phyloP scores from a whole-genome alignment of 148 eudicot genomes.

The Bassia scoparia region DNA sequence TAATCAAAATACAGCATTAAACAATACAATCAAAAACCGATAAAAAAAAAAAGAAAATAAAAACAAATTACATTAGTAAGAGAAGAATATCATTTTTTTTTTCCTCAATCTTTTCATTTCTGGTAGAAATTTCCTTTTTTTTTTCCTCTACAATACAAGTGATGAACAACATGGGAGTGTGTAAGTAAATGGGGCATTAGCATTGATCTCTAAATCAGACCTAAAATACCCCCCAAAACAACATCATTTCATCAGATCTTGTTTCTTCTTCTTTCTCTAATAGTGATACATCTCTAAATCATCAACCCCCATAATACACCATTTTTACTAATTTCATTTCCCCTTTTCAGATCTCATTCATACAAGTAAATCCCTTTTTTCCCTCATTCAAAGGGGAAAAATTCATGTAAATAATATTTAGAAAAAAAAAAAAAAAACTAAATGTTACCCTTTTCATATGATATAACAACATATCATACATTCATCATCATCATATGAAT shows the following conservation, averaged over 20 bases:
- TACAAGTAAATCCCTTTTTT: background rate
- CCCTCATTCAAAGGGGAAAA: slow-evolving; percentile 1
- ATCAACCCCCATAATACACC: slow-evolving; percentile 5
- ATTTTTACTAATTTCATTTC: background rate
- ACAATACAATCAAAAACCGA: background rate
- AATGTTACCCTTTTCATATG: background rate
- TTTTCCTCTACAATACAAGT: slow-evolving; percentile 28
- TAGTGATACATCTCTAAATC: slow-evolving; percentile 15
- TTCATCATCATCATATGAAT: background rate
- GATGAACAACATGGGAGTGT: slow-evolving; percentile 5
- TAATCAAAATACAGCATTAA: no score
- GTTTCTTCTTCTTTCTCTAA: background rate
- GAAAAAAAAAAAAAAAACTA: slow-evolving; percentile 8
- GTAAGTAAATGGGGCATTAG: background rate
- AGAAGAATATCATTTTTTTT: background rate
- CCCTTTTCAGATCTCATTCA: slow-evolving; percentile 13
- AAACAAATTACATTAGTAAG: background rate
- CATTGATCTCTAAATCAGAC: slow-evolving; percentile 13
- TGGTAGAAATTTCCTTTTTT: slow-evolving; percentile 14
- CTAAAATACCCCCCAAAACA: background rate
- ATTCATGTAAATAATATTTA: background rate
- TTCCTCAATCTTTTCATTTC: slow-evolving; percentile 11
- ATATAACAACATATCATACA: slow-evolving; percentile 2
- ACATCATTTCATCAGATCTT: slow-evolving; percentile 13
- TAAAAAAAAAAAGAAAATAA: background rate